Conservation (phyloP, 257 asterid species). For the Mentha longifolia region DNA sequence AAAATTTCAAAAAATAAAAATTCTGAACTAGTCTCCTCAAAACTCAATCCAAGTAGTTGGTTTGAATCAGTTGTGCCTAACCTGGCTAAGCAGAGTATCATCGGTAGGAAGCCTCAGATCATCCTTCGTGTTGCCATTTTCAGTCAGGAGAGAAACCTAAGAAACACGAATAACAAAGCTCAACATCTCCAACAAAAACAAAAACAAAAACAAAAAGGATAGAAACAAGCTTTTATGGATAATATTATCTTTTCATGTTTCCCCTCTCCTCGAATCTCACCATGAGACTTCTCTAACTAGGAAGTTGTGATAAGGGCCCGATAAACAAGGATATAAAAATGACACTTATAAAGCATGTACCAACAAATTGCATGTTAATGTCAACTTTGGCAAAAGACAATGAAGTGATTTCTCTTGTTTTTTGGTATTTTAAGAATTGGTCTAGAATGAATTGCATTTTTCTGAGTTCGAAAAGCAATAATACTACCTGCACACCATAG, state of each 20-base stretch:
- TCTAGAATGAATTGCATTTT: not conserved
- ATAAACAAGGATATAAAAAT: not conserved
- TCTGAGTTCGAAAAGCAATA: not conserved
- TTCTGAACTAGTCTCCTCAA: not conserved
- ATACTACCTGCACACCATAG: not conserved
- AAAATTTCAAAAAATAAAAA: not conserved
- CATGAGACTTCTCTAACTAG: not conserved
- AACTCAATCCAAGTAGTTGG: not conserved
- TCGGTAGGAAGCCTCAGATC: slow-evolving; percentile 80
- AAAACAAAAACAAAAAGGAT: too few species aligned
- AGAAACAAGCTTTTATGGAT: not conserved
- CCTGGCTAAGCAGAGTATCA: slow-evolving; percentile 71
- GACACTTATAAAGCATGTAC: not conserved
- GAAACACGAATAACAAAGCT: not conserved
- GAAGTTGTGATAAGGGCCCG: not conserved
- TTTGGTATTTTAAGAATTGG: not conserved
- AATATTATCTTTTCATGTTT: not conserved
- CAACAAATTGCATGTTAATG: not conserved
- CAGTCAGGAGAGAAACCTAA: slow-evolving; percentile 84
- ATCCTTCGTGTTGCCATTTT: slow-evolving; percentile 76
- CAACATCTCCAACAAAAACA: slow-evolving; percentile 9
- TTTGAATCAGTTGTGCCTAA: not conserved
- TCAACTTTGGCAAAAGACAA: not conserved
- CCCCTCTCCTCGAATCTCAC: not conserved
- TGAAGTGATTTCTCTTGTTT: not conserved